Base-by-base conservation (phyloP, 1,139 yeast species). In the Yamadazyma dushanensis region DNA sequence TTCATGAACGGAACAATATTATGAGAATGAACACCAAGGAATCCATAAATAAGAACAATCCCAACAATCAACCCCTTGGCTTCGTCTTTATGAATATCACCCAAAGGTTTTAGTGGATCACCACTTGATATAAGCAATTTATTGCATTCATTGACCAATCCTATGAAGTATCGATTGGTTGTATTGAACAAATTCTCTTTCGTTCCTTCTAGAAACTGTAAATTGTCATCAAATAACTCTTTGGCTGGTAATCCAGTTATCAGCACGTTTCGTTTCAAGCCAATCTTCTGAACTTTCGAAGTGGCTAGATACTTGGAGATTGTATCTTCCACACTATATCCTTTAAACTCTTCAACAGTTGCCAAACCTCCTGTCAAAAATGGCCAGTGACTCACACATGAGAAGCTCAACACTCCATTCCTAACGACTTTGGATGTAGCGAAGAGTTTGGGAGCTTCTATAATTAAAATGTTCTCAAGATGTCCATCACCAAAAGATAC, bases 11-110 rank as follows among this genome's bases (percentile, higher is more conserved):
- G 66, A 10, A 57, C 40, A n/a, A 61, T 37, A 27, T 45, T 47
- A 39, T 54, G 56, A 2, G 69, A 66, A 40, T 63, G 67, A 3
- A 64, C 39, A 3, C 62, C 61, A 11, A 65, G 40, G 34, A 52
- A 63, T 2, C 62, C 47, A 40, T 51, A 60, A 18, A 60, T 44
- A 5, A 63, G 11, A 58, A 45, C 19, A 10, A 14, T 29, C 6
- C 18, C 31, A 7, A 16, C 16, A 15, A 29, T 18, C n/a, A 11
- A 9, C 4, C 14, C 13, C 14, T 18, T 21, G 18, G 19, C 16
- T 14, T 27, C 30, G 15, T 11, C 13, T 10, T 9, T 8, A 7
- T 5, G 20, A 7, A 27, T n/a, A 5, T 5, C n/a, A 5, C 11
- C 13, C n/a, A 16, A 16, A 9, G 13, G 13, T 11, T 11, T 8